phyloP scores from a whole-genome alignment of 441 rosid genomes.

The Melastoma candidum region DNA sequence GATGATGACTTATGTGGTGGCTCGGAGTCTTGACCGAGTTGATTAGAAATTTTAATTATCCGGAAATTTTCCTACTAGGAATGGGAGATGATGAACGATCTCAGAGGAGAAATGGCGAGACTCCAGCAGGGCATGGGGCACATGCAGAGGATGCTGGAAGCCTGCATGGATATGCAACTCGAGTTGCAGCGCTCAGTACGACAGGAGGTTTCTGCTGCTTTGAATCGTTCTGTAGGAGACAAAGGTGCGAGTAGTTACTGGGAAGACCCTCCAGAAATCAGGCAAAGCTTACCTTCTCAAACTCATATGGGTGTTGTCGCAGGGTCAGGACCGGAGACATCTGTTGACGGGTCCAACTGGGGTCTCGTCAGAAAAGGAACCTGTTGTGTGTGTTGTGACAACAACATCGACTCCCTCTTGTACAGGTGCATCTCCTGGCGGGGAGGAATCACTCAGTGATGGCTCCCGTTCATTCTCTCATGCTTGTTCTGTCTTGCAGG shows the following conservation, averaged over 20 bases:
- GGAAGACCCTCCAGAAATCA: no score
- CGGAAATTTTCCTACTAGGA: slow-evolving; percentile 31
- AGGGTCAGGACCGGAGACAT: slow-evolving; percentile 61
- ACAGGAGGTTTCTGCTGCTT: slow-evolving; percentile 96
- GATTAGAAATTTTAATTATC: no score
- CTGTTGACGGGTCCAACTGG: slow-evolving; percentile 87
- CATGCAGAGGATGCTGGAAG: slow-evolving; percentile 98
- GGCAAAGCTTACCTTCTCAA: background rate
- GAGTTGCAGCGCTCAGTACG: slow-evolving; percentile 96
- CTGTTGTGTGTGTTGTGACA: slow-evolving; percentile 91
- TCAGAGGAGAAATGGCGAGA: slow-evolving; percentile 84
- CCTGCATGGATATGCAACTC: slow-evolving; percentile 98
- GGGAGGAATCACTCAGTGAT: no score
- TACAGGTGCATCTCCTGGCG: slow-evolving; percentile 44
- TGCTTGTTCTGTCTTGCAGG: slow-evolving; percentile 27
- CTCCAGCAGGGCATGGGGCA: slow-evolving; percentile 98
- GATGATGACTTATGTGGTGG: no score
- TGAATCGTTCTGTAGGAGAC: slow-evolving; percentile 61
- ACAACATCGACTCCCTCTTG: slow-evolving; percentile 83
- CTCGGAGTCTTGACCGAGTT: no score
- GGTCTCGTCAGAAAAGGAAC: slow-evolving; percentile 83
- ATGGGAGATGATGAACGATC: slow-evolving; percentile 88
- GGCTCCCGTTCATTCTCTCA: background rate
- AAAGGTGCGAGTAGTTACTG: slow-evolving; percentile 32
- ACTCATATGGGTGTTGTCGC: slow-evolving; percentile 4